Conservation (phyloP, 345 rosid species). For the Bruguiera gymnorhiza region DNA sequence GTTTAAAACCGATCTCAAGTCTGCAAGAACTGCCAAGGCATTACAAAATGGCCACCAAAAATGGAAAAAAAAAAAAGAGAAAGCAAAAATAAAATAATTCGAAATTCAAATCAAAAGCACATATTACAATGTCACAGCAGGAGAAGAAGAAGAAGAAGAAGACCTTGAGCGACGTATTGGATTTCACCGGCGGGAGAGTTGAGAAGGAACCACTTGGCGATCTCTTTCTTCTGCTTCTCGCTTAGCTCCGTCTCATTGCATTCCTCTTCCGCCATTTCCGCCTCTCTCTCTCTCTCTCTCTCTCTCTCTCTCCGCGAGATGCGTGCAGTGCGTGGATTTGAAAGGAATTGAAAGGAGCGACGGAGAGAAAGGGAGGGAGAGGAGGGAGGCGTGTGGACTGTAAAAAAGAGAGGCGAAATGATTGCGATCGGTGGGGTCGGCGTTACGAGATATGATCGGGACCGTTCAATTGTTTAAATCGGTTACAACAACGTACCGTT, state of each 20-base stretch:
- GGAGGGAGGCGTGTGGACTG: slow-evolving; percentile 18
- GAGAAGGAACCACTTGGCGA: slow-evolving; percentile 98
- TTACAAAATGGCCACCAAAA: background rate
- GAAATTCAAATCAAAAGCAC: slow-evolving; percentile 8
- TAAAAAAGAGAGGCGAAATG: slow-evolving; percentile 23
- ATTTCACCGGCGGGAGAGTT: slow-evolving; percentile 96
- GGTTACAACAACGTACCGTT: background rate
- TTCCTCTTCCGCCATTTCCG: slow-evolving; percentile 55
- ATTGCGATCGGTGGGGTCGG: slow-evolving; percentile 17
- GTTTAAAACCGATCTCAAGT: slow-evolving; percentile 66
- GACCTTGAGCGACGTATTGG: slow-evolving; percentile 93
- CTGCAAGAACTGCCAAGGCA: slow-evolving; percentile 32
- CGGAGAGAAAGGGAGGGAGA: background rate
- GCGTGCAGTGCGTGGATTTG: no score
- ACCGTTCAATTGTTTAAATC: slow-evolving; percentile 25
- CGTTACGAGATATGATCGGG: slow-evolving; percentile 8
- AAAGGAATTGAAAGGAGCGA: slow-evolving; percentile 17
- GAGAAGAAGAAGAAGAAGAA: background rate
- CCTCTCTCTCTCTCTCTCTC: no score
- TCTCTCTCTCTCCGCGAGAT: no score
- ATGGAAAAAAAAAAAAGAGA: background rate
- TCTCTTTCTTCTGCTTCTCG: slow-evolving; percentile 79
- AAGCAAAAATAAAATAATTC: background rate
- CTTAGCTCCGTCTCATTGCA: slow-evolving; percentile 49
- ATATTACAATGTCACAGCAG: background rate